These are phyloP conservation scores for Acanthamoeba royreba DNA, from an alignment of 208 protist genomes.

Conservation along the genomic window DNA sequence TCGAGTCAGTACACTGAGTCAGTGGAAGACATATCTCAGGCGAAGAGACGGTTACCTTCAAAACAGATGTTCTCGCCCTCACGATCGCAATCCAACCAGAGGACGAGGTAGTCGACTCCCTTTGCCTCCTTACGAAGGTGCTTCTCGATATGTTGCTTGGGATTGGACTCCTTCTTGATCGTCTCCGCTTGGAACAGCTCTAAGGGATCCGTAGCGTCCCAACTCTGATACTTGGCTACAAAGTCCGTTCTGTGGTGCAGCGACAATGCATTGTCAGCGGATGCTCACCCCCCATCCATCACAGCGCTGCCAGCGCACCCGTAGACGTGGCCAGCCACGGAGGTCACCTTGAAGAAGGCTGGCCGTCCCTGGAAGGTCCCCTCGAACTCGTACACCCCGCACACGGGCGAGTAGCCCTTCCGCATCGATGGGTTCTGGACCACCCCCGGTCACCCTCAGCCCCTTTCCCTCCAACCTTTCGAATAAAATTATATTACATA, in stretches of 20 bases:
- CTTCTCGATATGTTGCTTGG: constrained; percentile 67
- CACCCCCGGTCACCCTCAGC: no score
- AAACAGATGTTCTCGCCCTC: constrained; percentile 98
- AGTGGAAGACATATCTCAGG: background rate
- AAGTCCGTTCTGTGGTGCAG: constrained; percentile 81
- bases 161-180: constrained; percentile 84
- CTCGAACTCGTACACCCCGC: constrained; percentile 87
- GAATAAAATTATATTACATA: no score
- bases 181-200: constrained; percentile 85
- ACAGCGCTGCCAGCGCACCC: background rate
- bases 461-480: no score
- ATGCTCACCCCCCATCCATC: background rate
- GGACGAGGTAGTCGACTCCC: constrained; percentile 86
- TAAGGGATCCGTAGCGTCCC: constrained; percentile 86
- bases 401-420: constrained; percentile 74
- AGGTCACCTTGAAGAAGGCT: constrained; percentile 86
- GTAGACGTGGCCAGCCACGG: constrained; percentile 89
- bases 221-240: constrained; percentile 85
- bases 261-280: background rate
- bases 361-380: constrained; percentile 76
- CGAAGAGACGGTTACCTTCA: constrained; percentile 83
- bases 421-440: constrained; percentile 33
- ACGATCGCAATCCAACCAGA: constrained; percentile 95
- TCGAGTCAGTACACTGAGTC: background rate
- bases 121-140: constrained; percentile 63